phyloP scores from a whole-genome alignment of 2,329 filamentous ascomycete species.

The Rosellinia necatrix region DNA sequence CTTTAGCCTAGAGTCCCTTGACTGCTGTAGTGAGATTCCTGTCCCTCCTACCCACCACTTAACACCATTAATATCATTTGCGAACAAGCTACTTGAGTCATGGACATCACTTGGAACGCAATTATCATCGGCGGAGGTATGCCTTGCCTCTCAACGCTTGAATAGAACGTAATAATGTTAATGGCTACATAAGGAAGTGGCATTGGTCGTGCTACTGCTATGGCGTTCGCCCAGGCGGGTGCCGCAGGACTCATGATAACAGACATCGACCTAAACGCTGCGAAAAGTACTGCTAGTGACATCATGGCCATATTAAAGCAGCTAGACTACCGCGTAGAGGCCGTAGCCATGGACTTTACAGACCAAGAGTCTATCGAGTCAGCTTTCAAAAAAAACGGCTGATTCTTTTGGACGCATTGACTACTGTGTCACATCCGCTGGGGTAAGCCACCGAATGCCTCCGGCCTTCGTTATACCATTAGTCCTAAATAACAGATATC shows the following conservation, averaged over 20 bases:
- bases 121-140: constrained; percentile 17
- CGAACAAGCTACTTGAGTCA: not conserved
- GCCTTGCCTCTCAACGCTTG: not conserved
- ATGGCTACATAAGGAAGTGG: constrained; percentile 13
- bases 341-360: constrained; percentile 22
- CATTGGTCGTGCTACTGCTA: constrained; percentile 19
- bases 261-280: constrained; percentile 29
- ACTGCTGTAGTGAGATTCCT: too few species aligned
- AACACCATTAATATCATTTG: not conserved
- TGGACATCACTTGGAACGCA: constrained; percentile 18
- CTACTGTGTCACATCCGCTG: constrained; percentile 30
- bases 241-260: constrained; percentile 25
- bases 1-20: too few species aligned
- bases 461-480: too few species aligned
- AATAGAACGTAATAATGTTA: not conserved
- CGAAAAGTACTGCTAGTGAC: constrained; percentile 17
- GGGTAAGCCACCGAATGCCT: constrained; percentile 16
- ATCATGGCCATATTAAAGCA: constrained; percentile 15
- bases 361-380: constrained; percentile 19
- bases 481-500: too few species aligned
- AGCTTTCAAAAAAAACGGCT: constrained; percentile 19
- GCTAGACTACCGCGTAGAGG: constrained; percentile 26
- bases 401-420: constrained; percentile 31
- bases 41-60: too few species aligned
- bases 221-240: constrained; percentile 27